Base-by-base conservation (phyloP, 2,329 filamentous ascomycete species). In the Scytalidium sp. region DNA sequence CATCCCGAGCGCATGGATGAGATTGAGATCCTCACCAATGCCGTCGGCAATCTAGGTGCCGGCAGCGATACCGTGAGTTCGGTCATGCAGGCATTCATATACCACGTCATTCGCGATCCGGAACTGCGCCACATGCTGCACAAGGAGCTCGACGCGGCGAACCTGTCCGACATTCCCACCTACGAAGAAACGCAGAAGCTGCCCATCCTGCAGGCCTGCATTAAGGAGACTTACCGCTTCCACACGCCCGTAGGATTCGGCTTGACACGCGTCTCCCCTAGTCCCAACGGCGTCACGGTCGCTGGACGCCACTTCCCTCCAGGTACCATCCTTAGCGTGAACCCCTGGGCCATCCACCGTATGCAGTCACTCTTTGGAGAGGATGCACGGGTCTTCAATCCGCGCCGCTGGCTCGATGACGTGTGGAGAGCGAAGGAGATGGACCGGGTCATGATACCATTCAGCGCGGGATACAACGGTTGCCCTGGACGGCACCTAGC, bases 61-160 rank as follows among this genome's bases (percentile, higher is more conserved):
- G 70, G 70, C 1, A 61, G 62, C 0, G 71, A 73, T 46, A 71
- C 69, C 2, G 64, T 67, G 9, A 66, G 63, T 41, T 61, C 65
- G 1, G 64, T 64, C 1, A 53, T 67, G 6, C 67, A 70, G 41
- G 60, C 62, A 1, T 63, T 71, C 19, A 52, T 70, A 19, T 72
- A 72, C 49, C 59, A 62, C 27, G 32, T 73, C 15, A 49, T 72
- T 3, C 50, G 54, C 5, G 54, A 67, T 22, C 57, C 58, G 48
- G 56, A 20, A 19, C 43, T 41, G 44, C 61, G 65, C n/a, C 52
- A 42, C 3, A 51, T 50, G 40, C 51, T 68, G 10, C 44, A 46
- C 8, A 47, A 51, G 2, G 64, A 63, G 43, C 22, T 64, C 3
- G 62, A 64, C n/a, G 45, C 47, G 11, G 54, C 47, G 15, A 19